phyloP scores from a whole-genome alignment of 1,139 yeast genomes.

The Sugiyamaella xylanicola region DNA sequence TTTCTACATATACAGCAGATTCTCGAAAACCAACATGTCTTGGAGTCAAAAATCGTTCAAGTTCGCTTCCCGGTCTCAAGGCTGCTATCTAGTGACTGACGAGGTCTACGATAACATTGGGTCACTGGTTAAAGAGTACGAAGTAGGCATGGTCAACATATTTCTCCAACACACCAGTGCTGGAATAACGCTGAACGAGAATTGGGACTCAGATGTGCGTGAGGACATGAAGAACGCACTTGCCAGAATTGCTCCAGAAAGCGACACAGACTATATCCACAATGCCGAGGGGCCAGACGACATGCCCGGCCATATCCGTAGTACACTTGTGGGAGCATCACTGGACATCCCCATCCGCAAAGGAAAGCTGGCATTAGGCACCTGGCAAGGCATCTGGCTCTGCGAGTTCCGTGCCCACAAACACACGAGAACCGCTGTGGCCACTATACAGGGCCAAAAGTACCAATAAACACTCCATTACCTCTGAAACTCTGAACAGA shows the following conservation, averaged over 20 bases:
- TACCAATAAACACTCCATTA: slow-evolving; percentile 6
- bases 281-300: slow-evolving; percentile 79
- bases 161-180: slow-evolving; percentile 82
- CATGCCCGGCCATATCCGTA: slow-evolving; percentile 79
- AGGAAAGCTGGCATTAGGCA: slow-evolving; percentile 70
- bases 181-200: slow-evolving; percentile 73
- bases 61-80: slow-evolving; percentile 61
- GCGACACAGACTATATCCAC: slow-evolving; percentile 56
- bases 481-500: no score
- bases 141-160: slow-evolving; percentile 64
- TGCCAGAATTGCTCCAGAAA: slow-evolving; percentile 71
- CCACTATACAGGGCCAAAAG: slow-evolving; percentile 67
- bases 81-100: slow-evolving; percentile 70
- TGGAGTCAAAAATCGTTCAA: slow-evolving; percentile 54
- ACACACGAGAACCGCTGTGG: slow-evolving; percentile 67
- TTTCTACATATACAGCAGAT: no score
- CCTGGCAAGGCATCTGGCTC: slow-evolving; percentile 83
- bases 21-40: slow-evolving; percentile 26
- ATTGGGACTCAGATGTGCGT: slow-evolving; percentile 78
- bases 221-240: slow-evolving; percentile 65
- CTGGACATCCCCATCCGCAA: slow-evolving; percentile 67
- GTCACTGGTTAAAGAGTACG: slow-evolving; percentile 54
- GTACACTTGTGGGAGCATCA: slow-evolving; percentile 65
- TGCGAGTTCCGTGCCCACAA: slow-evolving; percentile 68
- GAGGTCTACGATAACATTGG: slow-evolving; percentile 62